Percentiles rank a stretch among this genome's conserved stretches.
These are phyloP conservation scores for Pichia sp. DNA, from an alignment of 1,139 yeast species.

Conservation along the genomic window DNA sequence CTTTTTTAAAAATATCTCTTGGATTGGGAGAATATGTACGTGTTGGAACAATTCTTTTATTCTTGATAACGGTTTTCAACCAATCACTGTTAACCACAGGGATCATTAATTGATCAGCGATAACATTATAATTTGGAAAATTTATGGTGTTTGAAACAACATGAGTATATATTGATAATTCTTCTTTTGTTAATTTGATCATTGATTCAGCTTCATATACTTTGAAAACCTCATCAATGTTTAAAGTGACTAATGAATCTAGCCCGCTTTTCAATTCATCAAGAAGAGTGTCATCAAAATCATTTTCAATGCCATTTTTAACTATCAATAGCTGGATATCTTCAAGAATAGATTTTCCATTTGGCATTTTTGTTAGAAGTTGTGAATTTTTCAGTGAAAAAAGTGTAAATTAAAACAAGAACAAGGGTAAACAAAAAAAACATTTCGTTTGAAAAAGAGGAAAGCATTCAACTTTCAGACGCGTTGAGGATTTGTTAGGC, in stretches of 20 bases:
- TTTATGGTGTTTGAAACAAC: slow-evolving; percentile 50
- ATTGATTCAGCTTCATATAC: slow-evolving; percentile 15
- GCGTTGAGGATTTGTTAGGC: too few relatives aligned
- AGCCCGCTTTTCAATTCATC: slow-evolving; percentile 4
- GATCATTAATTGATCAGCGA: slow-evolving; percentile 48
- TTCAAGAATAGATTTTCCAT: slow-evolving; percentile 1
- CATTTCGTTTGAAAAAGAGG: not conserved
- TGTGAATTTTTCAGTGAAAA: too few relatives aligned
- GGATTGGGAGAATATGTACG: slow-evolving; percentile 65
- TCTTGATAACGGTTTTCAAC: slow-evolving; percentile 47
- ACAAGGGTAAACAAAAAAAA: not conserved
- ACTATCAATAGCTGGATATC: slow-evolving; percentile 9
- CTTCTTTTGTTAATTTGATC: slow-evolving; percentile 16
- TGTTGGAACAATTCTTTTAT: slow-evolving; percentile 43
- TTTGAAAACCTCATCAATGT: slow-evolving; percentile 6
- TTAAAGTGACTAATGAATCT: slow-evolving; percentile 2
- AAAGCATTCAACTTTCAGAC: too few relatives aligned
- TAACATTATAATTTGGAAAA: slow-evolving; percentile 47
- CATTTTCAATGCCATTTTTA: not conserved
- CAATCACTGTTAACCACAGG: slow-evolving; percentile 67
- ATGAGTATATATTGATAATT: slow-evolving; percentile 38
- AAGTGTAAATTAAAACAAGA: too few relatives aligned
- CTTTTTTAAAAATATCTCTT: slow-evolving; percentile 52
- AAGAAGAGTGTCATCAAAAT: not conserved
- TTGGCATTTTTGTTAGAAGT: not conserved